Conservation (phyloP, 345 rosid species). For the Alliaria petiolata region DNA sequence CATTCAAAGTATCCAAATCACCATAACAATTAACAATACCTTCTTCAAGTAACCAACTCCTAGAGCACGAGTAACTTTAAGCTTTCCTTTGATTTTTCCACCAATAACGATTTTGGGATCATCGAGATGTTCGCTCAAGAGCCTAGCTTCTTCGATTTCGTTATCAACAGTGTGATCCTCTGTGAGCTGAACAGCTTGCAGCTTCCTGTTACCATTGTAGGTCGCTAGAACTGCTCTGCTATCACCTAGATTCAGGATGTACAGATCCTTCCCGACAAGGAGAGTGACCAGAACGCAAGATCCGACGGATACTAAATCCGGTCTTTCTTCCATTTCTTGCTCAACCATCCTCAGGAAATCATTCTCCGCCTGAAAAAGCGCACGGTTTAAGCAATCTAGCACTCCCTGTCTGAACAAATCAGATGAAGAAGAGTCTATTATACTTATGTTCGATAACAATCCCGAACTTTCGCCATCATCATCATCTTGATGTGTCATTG, state of each 20-base stretch:
- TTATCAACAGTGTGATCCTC: constrained; percentile 88
- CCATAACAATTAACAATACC: constrained; percentile 43
- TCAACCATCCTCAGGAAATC: constrained; percentile 92
- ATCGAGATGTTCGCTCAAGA: constrained; percentile 77
- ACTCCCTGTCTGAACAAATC: constrained; percentile 62
- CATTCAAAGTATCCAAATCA: too few species aligned
- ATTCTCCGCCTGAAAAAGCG: constrained; percentile 75
- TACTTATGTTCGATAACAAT: constrained; percentile 26
- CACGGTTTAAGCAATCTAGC: constrained; percentile 70
- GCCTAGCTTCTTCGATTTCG: constrained; percentile 60
- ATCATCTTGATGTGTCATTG: constrained; percentile 20
- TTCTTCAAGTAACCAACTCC: constrained; percentile 96
- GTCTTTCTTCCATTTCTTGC: constrained; percentile 98
- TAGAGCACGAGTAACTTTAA: constrained; percentile 90
- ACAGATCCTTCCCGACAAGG: constrained; percentile 71
- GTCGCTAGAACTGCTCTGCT: constrained; percentile 92
- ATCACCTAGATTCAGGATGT: constrained; percentile 82
- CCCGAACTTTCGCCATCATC: constrained; percentile 28
- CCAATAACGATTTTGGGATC: constrained; percentile 63
- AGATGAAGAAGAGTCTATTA: constrained; percentile 26
- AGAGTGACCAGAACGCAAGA: constrained; percentile 87
- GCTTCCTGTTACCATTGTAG: constrained; percentile 37
- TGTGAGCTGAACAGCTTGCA: constrained; percentile 82
- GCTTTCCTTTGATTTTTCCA: constrained; percentile 90
- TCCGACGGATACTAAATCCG: constrained; percentile 92